Percentiles rank a stretch among this genome's conserved stretches.
phyloP scores from a whole-genome alignment of 2,329 filamentous ascomycete genomes.

The Colletotrichum coccodes region DNA sequence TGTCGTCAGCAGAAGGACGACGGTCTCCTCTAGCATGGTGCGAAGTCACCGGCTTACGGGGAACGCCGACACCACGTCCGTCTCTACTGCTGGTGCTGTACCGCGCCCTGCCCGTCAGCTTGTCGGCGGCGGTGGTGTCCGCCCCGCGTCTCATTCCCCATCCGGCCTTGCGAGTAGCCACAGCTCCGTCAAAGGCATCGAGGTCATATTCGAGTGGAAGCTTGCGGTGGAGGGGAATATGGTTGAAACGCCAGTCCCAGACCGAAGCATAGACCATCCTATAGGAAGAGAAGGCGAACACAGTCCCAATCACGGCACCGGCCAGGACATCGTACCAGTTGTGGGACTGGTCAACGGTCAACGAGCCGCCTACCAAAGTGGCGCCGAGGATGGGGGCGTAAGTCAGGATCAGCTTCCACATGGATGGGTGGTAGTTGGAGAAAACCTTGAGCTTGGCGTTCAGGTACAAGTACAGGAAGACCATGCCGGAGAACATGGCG shows the following conservation, averaged over 20 bases:
- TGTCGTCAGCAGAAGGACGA: constrained; percentile 2
- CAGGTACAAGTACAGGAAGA: constrained; percentile 78
- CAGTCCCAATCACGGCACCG: constrained; percentile 71
- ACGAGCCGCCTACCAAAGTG: constrained; percentile 72
- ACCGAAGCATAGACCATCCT: constrained; percentile 74
- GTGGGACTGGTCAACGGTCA: constrained; percentile 80
- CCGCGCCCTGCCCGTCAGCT: not conserved
- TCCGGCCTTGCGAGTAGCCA: constrained; percentile 68
- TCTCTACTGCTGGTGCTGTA: constrained; percentile 17
- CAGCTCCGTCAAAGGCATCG: constrained; percentile 58
- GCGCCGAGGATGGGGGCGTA: constrained; percentile 76
- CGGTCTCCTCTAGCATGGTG: not conserved
- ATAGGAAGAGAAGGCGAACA: constrained; percentile 73
- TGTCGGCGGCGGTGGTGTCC: not conserved
- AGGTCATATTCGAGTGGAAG: constrained; percentile 62
- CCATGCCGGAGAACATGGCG: constrained; percentile 77
- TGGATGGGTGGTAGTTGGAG: constrained; percentile 76
- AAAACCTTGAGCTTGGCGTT: constrained; percentile 84
- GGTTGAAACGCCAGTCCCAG: constrained; percentile 75
- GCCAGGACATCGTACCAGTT: constrained; percentile 79
- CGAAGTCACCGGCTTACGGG: constrained; percentile 19
- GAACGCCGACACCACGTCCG: constrained; percentile 8
- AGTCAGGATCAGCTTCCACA: constrained; percentile 77
- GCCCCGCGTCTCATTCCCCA: constrained; percentile 57
- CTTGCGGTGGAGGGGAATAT: constrained; percentile 73